These are phyloP conservation scores for Phaeosphaeriaceae sp. DNA, from an alignment of 2,329 filamentous ascomycete genomes.

Conservation along the genomic window DNA sequence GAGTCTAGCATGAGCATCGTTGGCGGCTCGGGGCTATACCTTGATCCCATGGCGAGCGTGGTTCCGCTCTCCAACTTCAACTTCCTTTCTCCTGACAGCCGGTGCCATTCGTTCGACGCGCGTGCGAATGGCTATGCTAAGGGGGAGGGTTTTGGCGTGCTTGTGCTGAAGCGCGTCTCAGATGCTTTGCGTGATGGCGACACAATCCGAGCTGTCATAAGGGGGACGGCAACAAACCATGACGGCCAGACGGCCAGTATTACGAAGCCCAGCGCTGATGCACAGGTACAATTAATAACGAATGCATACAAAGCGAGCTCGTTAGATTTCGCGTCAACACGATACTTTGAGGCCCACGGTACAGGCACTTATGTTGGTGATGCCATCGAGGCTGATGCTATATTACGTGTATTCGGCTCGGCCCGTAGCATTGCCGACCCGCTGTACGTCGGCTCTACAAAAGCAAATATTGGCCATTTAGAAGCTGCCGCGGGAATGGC, in stretches of 20 bases:
- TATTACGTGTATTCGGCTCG: conserved; percentile 6
- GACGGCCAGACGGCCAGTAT: conserved; percentile 17
- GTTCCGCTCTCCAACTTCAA: background rate
- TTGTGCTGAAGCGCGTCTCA: conserved; percentile 35
- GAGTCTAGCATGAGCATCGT: too few species aligned
- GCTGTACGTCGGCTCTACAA: conserved; percentile 2
- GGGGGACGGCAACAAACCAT: conserved; percentile 29
- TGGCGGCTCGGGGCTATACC: too few species aligned
- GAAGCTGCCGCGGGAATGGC: background rate
- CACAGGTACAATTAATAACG: conserved; percentile 37
- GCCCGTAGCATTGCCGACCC: background rate
- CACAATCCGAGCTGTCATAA: conserved; percentile 34
- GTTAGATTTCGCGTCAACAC: conserved; percentile 1
- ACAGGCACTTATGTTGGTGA: conserved; percentile 63
- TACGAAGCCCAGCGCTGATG: conserved; percentile 49
- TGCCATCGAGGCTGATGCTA: conserved; percentile 19
- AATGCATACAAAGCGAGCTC: too few species aligned
- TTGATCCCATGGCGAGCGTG: too few species aligned
- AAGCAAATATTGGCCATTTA: background rate
- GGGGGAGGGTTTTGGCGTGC: conserved; percentile 34
- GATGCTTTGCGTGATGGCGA: conserved; percentile 36
- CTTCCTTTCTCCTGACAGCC: conserved; percentile 23
- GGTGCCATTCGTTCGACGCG: conserved; percentile 38
- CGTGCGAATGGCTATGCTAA: conserved; percentile 35
- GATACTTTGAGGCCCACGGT: conserved; percentile 32